phyloP scores from a whole-genome alignment of 2,329 filamentous ascomycete species.

The Pseudogymnoascus sp. region DNA sequence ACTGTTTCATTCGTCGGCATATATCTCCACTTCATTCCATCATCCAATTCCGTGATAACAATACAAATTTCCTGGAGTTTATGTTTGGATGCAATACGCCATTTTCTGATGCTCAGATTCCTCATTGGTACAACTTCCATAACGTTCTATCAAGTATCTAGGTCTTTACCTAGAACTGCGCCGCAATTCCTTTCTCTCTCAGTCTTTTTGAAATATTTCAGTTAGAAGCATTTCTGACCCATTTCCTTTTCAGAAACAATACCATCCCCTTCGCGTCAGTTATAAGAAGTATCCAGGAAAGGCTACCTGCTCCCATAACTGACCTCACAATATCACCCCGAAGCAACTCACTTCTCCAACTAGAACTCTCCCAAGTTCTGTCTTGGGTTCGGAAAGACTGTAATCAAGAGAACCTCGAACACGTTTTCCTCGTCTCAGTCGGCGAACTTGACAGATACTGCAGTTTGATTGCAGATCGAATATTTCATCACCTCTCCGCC shows the following conservation, averaged over 20 bases:
- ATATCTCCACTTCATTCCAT: background rate
- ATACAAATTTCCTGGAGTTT: background rate
- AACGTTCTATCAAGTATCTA: background rate
- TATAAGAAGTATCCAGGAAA: background rate
- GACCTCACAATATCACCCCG: background rate
- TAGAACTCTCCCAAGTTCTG: background rate
- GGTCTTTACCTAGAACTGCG: background rate
- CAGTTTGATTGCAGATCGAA: background rate
- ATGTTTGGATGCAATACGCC: background rate
- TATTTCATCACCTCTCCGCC: background rate
- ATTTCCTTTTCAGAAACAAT: background rate
- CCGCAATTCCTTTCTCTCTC: background rate
- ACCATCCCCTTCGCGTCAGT: background rate
- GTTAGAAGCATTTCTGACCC: background rate
- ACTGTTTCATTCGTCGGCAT: no score
- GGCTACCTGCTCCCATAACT: background rate
- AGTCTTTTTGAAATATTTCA: background rate
- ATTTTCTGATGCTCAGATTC: background rate
- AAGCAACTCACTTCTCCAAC: background rate
- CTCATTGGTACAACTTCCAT: background rate
- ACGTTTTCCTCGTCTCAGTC: background rate
- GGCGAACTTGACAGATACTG: background rate
- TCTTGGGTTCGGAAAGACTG: background rate
- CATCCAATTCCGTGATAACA: background rate
- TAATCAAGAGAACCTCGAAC: background rate